phyloP scores from a whole-genome alignment of 1,284 basidiomycete species.

The Coniophora puteana region DNA sequence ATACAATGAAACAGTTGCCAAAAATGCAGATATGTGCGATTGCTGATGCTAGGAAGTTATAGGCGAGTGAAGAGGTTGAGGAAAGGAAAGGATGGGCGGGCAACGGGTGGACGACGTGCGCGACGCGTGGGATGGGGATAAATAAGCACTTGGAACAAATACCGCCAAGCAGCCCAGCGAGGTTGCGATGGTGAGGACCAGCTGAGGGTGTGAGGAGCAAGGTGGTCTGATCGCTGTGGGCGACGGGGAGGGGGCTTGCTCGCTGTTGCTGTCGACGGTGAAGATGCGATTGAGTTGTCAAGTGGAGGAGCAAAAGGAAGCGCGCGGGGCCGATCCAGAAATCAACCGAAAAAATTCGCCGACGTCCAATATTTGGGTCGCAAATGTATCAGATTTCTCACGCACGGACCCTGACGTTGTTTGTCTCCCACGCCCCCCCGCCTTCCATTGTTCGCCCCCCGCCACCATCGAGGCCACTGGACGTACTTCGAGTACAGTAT shows the following conservation, averaged over 20 bases:
- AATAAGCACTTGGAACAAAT: constrained; percentile 22
- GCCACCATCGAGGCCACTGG: too few species aligned
- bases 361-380: constrained; percentile 37
- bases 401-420: constrained; percentile 39
- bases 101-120: constrained; percentile 28
- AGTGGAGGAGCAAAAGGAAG: constrained; percentile 40
- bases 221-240: constrained; percentile 21
- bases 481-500: too few species aligned
- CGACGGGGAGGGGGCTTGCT: constrained; percentile 26
- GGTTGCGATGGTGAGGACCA: constrained; percentile 17
- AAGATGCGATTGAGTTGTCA: constrained; percentile 33
- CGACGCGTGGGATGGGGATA: constrained; percentile 35
- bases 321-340: constrained; percentile 42
- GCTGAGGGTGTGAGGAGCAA: constrained; percentile 24
- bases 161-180: constrained; percentile 16
- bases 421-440: constrained; percentile 27
- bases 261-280: constrained; percentile 28
- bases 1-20: constrained; percentile 28
- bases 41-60: constrained; percentile 10
- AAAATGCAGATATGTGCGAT: constrained; percentile 21
- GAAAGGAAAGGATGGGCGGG: constrained; percentile 11
- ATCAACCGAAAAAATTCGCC: constrained; percentile 35
- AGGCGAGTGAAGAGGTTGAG: constrained; percentile 16
- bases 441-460: constrained; percentile 17
- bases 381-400: constrained; percentile 32